phyloP scores from a whole-genome alignment of 176 grass and related monocot genomes.

The Cenchrus fungigraminus region DNA sequence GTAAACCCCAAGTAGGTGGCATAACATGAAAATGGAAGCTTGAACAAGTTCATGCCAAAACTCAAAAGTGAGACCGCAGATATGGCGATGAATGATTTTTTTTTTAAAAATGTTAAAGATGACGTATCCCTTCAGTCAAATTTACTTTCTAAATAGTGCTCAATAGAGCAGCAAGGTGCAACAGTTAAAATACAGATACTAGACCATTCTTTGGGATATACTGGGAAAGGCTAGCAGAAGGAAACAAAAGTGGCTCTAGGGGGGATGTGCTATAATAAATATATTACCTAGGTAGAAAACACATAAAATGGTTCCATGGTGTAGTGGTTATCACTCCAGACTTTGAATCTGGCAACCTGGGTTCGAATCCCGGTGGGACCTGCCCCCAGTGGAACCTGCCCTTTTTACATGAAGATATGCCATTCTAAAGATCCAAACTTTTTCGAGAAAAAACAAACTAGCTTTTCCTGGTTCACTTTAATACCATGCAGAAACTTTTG shows the following conservation, averaged over 20 bases:
- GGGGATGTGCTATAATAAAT: not conserved
- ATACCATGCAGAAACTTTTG: not conserved
- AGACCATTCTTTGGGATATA: too few relatives aligned
- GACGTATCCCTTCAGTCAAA: too few relatives aligned
- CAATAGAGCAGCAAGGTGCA: too few relatives aligned
- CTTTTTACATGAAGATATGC: not conserved
- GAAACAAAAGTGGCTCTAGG: not conserved
- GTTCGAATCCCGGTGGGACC: conserved; percentile 86
- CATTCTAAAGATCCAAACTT: not conserved
- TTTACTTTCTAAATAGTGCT: too few relatives aligned
- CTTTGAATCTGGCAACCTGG: conserved; percentile 91
- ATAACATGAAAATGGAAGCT: too few relatives aligned
- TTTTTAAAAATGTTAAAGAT: too few relatives aligned
- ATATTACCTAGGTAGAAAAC: not conserved
- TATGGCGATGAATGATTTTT: too few relatives aligned
- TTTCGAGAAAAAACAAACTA: not conserved
- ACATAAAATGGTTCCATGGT: conserved; percentile 65
- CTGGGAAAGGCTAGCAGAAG: too few relatives aligned
- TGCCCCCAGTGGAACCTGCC: conserved; percentile 61
- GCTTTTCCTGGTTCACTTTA: not conserved
- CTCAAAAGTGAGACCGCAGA: too few relatives aligned
- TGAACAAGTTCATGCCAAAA: too few relatives aligned
- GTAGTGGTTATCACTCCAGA: conserved; percentile 96
- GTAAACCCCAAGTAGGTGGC: conserved; percentile 26
- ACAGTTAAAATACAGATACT: too few relatives aligned